Percentiles rank a stretch among this genome's conserved stretches.
Conservation (phyloP, 73 alveolate genomes). For the Paramecium caudatum region DNA sequence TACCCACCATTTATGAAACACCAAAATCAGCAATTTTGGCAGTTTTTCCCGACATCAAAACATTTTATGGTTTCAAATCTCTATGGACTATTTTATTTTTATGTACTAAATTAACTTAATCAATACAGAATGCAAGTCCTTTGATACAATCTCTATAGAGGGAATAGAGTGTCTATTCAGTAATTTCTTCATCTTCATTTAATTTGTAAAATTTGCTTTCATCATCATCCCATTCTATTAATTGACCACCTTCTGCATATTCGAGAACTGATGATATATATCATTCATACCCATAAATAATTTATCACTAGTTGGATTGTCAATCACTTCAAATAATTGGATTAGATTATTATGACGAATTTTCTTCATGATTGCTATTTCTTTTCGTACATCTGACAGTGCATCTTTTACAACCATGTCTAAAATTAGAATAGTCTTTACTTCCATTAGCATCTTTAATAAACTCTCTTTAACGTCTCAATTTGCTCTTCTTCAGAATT, state of each 20-base stretch:
- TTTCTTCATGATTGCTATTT: conserved; percentile 97
- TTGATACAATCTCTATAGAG: conserved; percentile 84
- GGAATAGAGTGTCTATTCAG: conserved; percentile 80
- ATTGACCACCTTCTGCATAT: conserved; percentile 90
- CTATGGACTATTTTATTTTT: conserved; percentile 93
- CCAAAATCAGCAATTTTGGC: conserved; percentile 98
- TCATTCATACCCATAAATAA: conserved; percentile 85
- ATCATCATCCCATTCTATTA: conserved; percentile 95
- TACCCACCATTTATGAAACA: conserved; percentile 80
- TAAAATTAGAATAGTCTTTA: background rate
- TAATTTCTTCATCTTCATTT: conserved; percentile 71
- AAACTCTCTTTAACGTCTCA: conserved; percentile 70
- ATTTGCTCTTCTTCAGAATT: conserved; percentile 67
- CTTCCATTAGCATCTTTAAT: conserved; percentile 90
- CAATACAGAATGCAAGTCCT: conserved; percentile 82
- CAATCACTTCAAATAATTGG: conserved; percentile 91
- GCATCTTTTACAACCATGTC: conserved; percentile 85
- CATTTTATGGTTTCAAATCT: conserved; percentile 98
- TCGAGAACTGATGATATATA: conserved; percentile 82
- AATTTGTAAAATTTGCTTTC: conserved; percentile 81
- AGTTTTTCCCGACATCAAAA: conserved; percentile 88
- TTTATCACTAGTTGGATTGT: conserved; percentile 95
- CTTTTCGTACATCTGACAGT: conserved; percentile 89
- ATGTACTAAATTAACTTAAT: conserved; percentile 80
- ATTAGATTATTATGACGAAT: conserved; percentile 93